Evolutionary conservation across 768 basidiomycete genomes (phyloP).

Genomic region (Termitomyces sp.): DNA sequence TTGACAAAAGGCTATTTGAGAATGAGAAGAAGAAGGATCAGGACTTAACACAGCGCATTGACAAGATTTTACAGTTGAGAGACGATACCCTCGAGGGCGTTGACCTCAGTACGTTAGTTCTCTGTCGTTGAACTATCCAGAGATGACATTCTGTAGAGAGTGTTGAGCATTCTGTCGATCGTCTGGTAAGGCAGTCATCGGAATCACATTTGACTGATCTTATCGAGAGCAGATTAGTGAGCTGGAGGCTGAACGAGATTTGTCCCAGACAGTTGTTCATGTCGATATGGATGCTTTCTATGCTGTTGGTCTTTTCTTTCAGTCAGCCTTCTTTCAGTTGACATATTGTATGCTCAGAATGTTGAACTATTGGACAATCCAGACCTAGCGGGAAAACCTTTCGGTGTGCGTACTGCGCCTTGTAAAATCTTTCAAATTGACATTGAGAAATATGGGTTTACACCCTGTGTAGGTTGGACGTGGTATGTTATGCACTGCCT

Average conservation of each 20-base stretch:
- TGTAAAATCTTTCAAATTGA: constrained; percentile 7
- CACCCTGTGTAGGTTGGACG: constrained; percentile 58
- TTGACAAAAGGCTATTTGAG: constrained; percentile 27
- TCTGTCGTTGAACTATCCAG: not conserved
- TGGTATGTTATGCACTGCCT: constrained; percentile 85
- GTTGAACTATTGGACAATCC: constrained; percentile 72
- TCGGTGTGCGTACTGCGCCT: constrained; percentile 46
- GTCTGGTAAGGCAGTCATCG: constrained; percentile 47
- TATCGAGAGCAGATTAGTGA: constrained; percentile 49
- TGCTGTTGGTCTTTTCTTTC: constrained; percentile 36
- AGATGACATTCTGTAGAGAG: constrained; percentile 32
- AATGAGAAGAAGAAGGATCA: constrained; percentile 91
- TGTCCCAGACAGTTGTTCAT: constrained; percentile 85
- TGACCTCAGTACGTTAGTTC: constrained; percentile 47
- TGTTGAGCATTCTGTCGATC: constrained; percentile 66
- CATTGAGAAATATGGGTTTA: not conserved
- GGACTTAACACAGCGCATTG: constrained; percentile 75
- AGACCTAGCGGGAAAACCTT: constrained; percentile 64
- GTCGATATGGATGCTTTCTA: constrained; percentile 97
- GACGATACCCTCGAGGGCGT: constrained; percentile 54
- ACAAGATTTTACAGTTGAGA: constrained; percentile 59
- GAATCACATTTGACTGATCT: not conserved
- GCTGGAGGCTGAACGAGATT: constrained; percentile 72
- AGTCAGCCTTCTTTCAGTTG: not conserved
- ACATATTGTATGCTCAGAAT: constrained; percentile 29